These are phyloP conservation scores for Sorghum bicolor DNA, from an alignment of 176 grass and related monocot species.

Conservation along the genomic window DNA sequence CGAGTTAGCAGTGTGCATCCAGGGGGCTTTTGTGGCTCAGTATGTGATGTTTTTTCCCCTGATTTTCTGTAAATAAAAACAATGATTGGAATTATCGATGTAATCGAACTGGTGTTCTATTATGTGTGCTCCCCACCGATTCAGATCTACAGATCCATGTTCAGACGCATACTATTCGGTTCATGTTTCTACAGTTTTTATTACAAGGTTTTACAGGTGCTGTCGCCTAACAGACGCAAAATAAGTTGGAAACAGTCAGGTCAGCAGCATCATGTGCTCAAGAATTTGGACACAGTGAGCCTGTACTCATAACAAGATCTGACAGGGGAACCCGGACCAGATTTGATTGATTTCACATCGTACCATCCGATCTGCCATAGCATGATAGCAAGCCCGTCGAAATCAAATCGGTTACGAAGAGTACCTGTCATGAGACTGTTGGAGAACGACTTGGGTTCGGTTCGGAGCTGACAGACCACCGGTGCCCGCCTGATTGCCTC, in stretches of 20 bases:
- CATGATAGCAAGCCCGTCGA: neutral
- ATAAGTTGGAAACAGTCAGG: neutral
- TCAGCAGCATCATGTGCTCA: neutral
- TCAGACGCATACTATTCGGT: neutral
- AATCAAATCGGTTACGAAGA: neutral
- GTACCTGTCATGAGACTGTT: neutral
- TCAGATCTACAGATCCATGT: neutral
- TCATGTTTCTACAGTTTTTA: neutral
- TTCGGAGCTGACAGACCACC: neutral
- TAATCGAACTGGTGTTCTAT: slow-evolving; percentile 1
- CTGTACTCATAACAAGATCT: neutral
- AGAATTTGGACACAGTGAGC: neutral
- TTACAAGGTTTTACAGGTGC: neutral
- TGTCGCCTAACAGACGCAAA: no score
- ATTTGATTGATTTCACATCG: neutral
- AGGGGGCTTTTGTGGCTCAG: slow-evolving; percentile 55
- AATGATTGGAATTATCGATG: neutral
- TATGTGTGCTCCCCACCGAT: neutral
- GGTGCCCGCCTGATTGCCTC: neutral
- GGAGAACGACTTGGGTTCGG: neutral
- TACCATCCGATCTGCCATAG: neutral
- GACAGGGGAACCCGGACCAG: neutral
- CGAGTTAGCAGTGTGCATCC: slow-evolving; percentile 46
- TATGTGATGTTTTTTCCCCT: slow-evolving; percentile 45
- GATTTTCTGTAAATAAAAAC: slow-evolving; percentile 41